Base-by-base conservation (phyloP, 2,329 filamentous ascomycete genomes). In the Xylariaceae sp. region DNA sequence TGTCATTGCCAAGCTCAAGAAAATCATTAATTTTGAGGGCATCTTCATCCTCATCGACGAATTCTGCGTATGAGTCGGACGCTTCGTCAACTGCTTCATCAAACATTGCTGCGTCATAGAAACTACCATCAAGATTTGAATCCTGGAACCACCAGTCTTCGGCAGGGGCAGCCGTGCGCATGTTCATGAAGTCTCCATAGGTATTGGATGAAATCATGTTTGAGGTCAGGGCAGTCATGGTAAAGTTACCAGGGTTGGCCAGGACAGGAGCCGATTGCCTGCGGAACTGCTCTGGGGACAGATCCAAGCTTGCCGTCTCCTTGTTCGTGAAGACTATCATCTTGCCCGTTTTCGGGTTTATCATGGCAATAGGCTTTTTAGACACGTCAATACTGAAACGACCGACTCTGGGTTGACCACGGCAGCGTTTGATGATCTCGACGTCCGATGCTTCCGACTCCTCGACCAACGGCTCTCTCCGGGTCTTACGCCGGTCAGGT, bases 131-230 rank as follows among this genome's bases (percentile, higher is more conserved):
- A 5, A 27, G 4, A 42, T 79, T 76, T 46, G 79, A 76, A 53
- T 87, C 83, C 47, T 85, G 83, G 5, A 86, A 81, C 60, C 87
- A 90, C 66, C 90, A 90, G 7, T 87, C 86, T 67, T 90, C 87
- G 0, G 83, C 77, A 2, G 87, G 85, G 1, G 86, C 87, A 61
- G 89, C 76, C n/a, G 82, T 76, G 62, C 87, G 83, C 5, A 80
- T 81, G 56, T 78, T 78, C 67, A 82, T 71, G 50, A 77, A 77
- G 59, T 81, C 77, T 39, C 75, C 77, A 57, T 80, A 78, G 0
- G 76, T 74, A 53, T 76, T 76, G 48, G 73, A 74, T 1, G 77
- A 78, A 47, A 83, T 77, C 70, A 90, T 83, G 58, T 84, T 85
- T 43, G 85, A 85, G 4, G 22, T 27, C 22, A 27, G 22, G 22